Evolutionary conservation across 768 basidiomycete species (phyloP), one percentile per base, ranked within the genome.

Genomic region (Psilocybe tampanensis): DNA sequence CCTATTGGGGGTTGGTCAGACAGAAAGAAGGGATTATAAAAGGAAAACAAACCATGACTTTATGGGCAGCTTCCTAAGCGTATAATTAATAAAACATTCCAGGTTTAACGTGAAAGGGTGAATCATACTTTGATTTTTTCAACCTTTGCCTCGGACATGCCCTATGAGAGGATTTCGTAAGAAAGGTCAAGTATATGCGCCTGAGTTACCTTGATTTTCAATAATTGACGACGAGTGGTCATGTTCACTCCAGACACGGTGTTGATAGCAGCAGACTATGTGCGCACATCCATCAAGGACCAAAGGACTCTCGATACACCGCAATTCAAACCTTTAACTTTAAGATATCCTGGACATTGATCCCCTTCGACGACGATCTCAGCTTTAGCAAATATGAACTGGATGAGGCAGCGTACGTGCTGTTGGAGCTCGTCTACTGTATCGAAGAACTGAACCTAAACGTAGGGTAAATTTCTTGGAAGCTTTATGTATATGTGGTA

Each of bases 101-200:
- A n/a, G n/a, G n/a, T n/a, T n/a, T n/a, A n/a, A n/a, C n/a, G n/a
- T n/a, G n/a, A n/a, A n/a, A n/a, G n/a, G n/a, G n/a, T n/a, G n/a
- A 44, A 55, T 26, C 41, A 29, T 55, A 84, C 94, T 78, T 96
- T 96, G 65, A 98, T 92, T 71, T 98, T 98, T 67, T 98, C 95
- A 1, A 98, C 94, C 70, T 98, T 98, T 0, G 95, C 91, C 64
- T 97, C 95, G 2, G 95, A 95, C 82, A 96, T 88, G 42, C 95
- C 95, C 93, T 95, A 55, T 9, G 58, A 18, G 56, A 45, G 45
- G 48, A 18, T 47, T 39, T 36, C 23, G 39, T 29, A n/a, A 52
- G 22, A 29, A 58, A 34, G 36, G 49, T 55, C 49, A 51, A 47
- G 57, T 67, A 69, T 64, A 66, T 60, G 58, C 58, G 44, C 26